Base-by-base conservation (phyloP, 2,329 filamentous ascomycete genomes). In the Pseudocercospora vitis region DNA sequence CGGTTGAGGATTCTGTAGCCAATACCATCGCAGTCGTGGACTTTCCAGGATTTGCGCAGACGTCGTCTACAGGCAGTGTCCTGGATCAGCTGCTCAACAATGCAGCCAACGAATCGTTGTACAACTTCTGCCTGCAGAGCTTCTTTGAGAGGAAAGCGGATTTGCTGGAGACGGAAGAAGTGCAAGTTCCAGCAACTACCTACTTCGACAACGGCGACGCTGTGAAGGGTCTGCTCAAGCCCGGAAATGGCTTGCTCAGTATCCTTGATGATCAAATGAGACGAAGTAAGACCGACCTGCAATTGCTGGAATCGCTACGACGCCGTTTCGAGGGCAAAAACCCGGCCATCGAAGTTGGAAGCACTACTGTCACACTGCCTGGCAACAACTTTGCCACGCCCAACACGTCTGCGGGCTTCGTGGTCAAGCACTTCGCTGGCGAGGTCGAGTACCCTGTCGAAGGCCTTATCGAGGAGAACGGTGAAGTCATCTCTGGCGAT, bases 201-300 rank as follows among this genome's bases (percentile, higher is more conserved):
- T 99, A 97, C 72, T 99, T 96, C 64, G 94, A 99, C 73, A 99
- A 97, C 71, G 91, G 89, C 0, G 94, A 97, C 70, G 91, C 92
- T 7, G 91, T 96, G 56, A 90, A 88, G 65, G 92, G 91, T 9
- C 79, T 99, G 26, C 77, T 99, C 51, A 99, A 97, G 75, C 81
- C 89, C 52, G 90, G 91, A 21, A 97, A 97, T 65, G 94, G 94
- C 39, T 78, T 99, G 32, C 78, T 99, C 16, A 91, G 90, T 72
- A 99, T 99, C 59, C 78, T 99, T 0, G 94, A 99, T 67, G 94
- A 99, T 67, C 94, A 99, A 72, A 96, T 91, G 39, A 86, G 89
- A 45, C 88, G 92, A 50, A 88, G 92, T 63, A 87, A 91, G 66
- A 89, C 86, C 0, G 94, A 99, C 61, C 81, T 88, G 71, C 92